These are phyloP conservation scores for Graphilbum fragrans DNA, from an alignment of 2,329 filamentous ascomycete species.

Conservation along the genomic window DNA sequence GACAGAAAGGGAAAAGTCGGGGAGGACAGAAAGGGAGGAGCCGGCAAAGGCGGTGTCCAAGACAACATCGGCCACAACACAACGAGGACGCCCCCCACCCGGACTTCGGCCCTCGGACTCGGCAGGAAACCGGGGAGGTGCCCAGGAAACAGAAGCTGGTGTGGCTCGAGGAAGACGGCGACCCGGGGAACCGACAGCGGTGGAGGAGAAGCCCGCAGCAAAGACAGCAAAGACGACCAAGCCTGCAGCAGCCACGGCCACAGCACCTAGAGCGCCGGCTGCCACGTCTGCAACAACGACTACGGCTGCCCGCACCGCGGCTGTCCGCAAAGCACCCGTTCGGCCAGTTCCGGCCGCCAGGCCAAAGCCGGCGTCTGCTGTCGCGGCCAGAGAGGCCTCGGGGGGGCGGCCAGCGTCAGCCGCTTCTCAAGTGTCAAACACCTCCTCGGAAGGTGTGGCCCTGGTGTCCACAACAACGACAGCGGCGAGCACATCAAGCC, in stretches of 20 bases:
- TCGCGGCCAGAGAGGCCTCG: too few species aligned
- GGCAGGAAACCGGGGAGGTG: constrained; percentile 31
- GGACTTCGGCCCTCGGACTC: constrained; percentile 35
- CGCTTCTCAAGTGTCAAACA: not conserved
- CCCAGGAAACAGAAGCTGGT: constrained; percentile 5
- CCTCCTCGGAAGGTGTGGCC: not conserved
- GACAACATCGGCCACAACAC: not conserved
- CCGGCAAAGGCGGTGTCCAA: not conserved
- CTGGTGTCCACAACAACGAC: not conserved
- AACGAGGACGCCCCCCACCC: not conserved
- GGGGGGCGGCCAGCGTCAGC: too few species aligned
- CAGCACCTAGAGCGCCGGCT: not conserved
- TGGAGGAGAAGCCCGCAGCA: not conserved
- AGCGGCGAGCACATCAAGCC: not conserved
- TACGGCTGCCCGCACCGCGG: constrained; percentile 8
- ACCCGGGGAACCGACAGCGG: too few species aligned
- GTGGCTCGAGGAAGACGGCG: too few species aligned
- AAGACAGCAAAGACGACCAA: too few species aligned
- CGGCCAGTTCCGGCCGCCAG: not conserved
- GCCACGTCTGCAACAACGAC: constrained; percentile 8
- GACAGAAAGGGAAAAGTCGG: not conserved
- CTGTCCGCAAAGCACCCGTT: not conserved
- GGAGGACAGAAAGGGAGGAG: not conserved
- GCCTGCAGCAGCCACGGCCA: too few species aligned
- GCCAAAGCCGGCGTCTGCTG: not conserved